These are phyloP conservation scores for Rutidosis leptorrhynchoides DNA, from an alignment of 129 eudicot genomes.

Conservation along the genomic window DNA sequence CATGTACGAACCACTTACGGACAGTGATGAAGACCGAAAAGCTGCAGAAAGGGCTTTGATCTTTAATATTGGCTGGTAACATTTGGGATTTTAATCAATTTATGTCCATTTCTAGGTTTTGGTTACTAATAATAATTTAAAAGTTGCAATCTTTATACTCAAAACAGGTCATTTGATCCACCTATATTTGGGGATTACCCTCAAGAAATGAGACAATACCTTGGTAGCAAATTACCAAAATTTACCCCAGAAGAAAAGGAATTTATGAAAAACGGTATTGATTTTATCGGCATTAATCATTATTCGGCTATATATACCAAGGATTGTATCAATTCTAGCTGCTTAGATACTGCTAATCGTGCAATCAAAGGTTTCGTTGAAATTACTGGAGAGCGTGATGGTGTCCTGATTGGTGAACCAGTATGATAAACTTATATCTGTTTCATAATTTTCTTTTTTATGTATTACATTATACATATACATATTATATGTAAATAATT, in stretches of 20 bases:
- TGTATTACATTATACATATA: neutral
- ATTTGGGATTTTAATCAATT: neutral
- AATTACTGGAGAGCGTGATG: conserved; percentile 51
- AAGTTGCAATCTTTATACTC: neutral
- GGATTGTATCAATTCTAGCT: conserved; percentile 60
- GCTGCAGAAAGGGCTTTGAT: conserved; percentile 57
- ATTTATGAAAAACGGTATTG: conserved; percentile 50
- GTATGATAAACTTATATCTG: conserved; percentile 29
- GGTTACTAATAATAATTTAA: neutral
- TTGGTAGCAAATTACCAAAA: conserved; percentile 56
- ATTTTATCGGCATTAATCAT: conserved; percentile 81
- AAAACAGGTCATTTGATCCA: conserved; percentile 71
- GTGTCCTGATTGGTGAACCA: conserved; percentile 62
- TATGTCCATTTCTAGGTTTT: neutral
- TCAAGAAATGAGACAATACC: conserved; percentile 56
- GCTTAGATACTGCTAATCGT: conserved; percentile 45
- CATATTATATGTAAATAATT: too few species aligned
- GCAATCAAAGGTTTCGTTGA: conserved; percentile 46
- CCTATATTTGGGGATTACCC: conserved; percentile 84
- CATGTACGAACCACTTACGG: conserved; percentile 52
- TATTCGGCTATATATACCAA: conserved; percentile 62
- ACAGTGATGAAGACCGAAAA: conserved; percentile 38
- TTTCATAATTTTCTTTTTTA: neutral
- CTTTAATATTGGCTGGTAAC: conserved; percentile 58
- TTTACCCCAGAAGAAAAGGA: conserved; percentile 58